These are phyloP conservation scores for Staphylotrichum longicolle DNA, from an alignment of 495 filamentous ascomycete genomes.

Conservation along the genomic window DNA sequence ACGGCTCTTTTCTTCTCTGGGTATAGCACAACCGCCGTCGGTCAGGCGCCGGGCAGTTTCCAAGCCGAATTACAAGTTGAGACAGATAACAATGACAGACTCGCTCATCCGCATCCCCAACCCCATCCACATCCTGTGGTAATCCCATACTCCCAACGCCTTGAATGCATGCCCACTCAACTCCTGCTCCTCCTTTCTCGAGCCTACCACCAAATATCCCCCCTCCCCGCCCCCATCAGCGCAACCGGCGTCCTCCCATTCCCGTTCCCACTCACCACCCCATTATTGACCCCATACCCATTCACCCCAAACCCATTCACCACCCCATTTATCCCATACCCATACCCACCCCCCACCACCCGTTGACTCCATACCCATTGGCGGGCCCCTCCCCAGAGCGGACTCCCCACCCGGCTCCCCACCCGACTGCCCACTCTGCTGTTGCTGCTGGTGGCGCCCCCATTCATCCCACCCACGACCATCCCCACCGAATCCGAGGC, in stretches of 20 bases:
- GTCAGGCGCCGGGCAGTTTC: neutral
- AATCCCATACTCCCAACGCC: too few relatives aligned
- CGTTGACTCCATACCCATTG: neutral
- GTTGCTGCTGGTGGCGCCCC: neutral
- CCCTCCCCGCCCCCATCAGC: slow-evolving; percentile 12
- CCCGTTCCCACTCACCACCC: neutral
- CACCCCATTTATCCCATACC: neutral
- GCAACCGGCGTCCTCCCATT: slow-evolving; percentile 10
- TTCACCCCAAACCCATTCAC: neutral
- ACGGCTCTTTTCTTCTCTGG: slow-evolving; percentile 2
- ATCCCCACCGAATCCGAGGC: neutral
- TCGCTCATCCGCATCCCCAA: neutral
- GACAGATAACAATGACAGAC: too few relatives aligned
- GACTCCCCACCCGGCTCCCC: slow-evolving; percentile 7
- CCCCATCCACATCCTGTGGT: neutral
- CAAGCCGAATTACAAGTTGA: neutral
- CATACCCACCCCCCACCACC: neutral
- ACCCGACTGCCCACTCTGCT: neutral
- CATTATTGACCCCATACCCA: neutral
- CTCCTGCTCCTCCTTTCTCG: too few relatives aligned
- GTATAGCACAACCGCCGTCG: slow-evolving; percentile 6
- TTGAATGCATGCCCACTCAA: too few relatives aligned
- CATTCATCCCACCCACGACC: too few relatives aligned
- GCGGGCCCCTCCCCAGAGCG: neutral
- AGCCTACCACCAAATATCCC: slow-evolving; percentile 20